Percentiles rank a stretch among this genome's conserved stretches.
Conservation (phyloP, 352 stramenopile genomes). For the Pythium rhizo-oryzae region DNA sequence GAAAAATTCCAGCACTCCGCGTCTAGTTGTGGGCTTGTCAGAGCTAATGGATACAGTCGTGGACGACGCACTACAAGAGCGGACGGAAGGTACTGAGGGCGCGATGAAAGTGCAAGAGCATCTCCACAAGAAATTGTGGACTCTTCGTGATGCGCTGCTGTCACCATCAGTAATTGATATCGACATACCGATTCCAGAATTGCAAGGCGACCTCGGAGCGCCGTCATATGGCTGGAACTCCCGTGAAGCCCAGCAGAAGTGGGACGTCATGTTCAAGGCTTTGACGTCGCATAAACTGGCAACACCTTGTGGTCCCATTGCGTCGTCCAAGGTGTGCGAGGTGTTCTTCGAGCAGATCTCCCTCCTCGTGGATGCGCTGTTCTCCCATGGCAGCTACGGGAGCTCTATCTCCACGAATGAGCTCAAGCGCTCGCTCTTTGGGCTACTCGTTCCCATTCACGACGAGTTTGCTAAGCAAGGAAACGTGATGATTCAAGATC, state of each 20-base stretch:
- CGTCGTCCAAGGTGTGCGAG: constrained; percentile 46
- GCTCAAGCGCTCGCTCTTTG: constrained; percentile 66
- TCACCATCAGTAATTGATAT: constrained; percentile 24
- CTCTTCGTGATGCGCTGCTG: constrained; percentile 24
- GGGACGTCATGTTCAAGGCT: constrained; percentile 18
- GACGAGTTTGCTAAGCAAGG: constrained; percentile 31
- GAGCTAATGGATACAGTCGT: constrained; percentile 22
- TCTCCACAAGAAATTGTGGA: constrained; percentile 26
- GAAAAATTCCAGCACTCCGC: not conserved
- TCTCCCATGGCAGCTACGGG: constrained; percentile 28
- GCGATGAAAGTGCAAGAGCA: constrained; percentile 19
- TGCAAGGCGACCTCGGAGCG: constrained; percentile 40
- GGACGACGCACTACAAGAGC: constrained; percentile 11
- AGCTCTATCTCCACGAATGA: constrained; percentile 51
- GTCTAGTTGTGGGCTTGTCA: constrained; percentile 11
- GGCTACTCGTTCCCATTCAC: constrained; percentile 54
- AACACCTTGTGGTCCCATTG: constrained; percentile 18
- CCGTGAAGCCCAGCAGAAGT: constrained; percentile 31
- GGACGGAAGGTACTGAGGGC: not conserved
- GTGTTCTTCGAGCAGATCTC: constrained; percentile 57
- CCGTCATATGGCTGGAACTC: constrained; percentile 44
- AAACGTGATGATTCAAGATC: constrained; percentile 14
- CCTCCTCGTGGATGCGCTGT: constrained; percentile 60
- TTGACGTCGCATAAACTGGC: constrained; percentile 19
- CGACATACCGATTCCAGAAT: constrained; percentile 42